A percentile compares a stretch with the other conserved stretches of the same genome.
phyloP scores from a whole-genome alignment of 108 stramenopile genomes.

The Craspedostauros australis region DNA sequence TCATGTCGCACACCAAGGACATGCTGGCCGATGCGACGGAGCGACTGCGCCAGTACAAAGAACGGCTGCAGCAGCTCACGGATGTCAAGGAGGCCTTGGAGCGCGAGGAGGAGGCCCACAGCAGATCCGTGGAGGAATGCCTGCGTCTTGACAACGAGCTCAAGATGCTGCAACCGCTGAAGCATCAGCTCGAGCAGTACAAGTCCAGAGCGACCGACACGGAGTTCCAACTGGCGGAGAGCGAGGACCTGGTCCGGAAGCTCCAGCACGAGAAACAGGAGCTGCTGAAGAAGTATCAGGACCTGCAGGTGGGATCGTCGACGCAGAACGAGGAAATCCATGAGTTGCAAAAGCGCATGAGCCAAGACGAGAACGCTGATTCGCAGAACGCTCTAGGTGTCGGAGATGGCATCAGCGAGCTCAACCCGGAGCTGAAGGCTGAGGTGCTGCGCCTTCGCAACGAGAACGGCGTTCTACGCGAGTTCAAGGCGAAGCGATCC shows the following conservation, averaged over 20 bases:
- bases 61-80: conserved; percentile 49
- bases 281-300: conserved; percentile 33
- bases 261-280: conserved; percentile 31
- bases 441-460: conserved; percentile 67
- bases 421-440: conserved; percentile 70
- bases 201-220: conserved; percentile 61
- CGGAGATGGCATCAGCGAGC: conserved; percentile 77
- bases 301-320: conserved; percentile 26
- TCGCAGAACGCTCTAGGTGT: conserved; percentile 10
- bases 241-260: conserved; percentile 40
- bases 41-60: conserved; percentile 54
- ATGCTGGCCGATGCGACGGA: conserved; percentile 52
- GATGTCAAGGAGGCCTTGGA: conserved; percentile 68
- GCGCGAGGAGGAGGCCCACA: conserved; percentile 75
- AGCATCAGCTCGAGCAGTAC: conserved; percentile 74
- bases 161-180: conserved; percentile 49
- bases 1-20: conserved; percentile 49
- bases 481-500: conserved; percentile 68
- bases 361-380: conserved; percentile 30
- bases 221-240: conserved; percentile 66
- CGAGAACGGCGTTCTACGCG: conserved; percentile 64
- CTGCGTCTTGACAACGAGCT: conserved; percentile 69
- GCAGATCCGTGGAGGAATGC: conserved; percentile 59
- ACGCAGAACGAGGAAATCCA: conserved; percentile 58
- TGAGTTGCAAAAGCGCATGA: conserved; percentile 40